Percentiles rank a stretch among this genome's conserved stretches.
Evolutionary conservation across 73 alveolate species (phyloP).

Genomic region (Urostyla sp.): DNA sequence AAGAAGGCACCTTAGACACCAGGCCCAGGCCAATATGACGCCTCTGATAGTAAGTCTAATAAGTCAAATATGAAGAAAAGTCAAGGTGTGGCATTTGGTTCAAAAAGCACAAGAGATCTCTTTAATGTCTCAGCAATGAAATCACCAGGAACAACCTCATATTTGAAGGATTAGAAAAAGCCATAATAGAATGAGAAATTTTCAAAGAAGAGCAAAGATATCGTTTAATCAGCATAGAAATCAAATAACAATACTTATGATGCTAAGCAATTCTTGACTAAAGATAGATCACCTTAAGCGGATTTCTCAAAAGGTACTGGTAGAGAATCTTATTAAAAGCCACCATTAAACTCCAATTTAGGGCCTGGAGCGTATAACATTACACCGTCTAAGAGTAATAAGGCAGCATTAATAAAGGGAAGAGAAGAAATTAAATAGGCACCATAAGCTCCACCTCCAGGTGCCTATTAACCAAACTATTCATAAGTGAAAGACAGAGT

Average conservation of each 20-base stretch:
- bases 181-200: background rate
- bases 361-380: constrained; percentile 44
- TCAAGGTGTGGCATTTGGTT: no score
- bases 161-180: background rate
- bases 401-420: background rate
- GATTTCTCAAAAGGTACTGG: no score
- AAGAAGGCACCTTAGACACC: background rate
- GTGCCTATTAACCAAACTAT: constrained; percentile 16
- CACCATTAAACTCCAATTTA: background rate
- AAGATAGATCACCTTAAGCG: no score
- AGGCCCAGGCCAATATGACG: constrained; percentile 35
- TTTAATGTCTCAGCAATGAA: no score
- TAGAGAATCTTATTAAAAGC: no score
- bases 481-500: background rate
- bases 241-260: no score
- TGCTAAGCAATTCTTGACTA: no score
- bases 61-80: no score
- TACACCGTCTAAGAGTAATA: background rate
- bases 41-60: no score
- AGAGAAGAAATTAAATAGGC: background rate
- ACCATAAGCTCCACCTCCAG: constrained; percentile 15
- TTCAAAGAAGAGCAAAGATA: background rate
- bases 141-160: background rate
- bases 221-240: no score
- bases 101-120: no score